phyloP scores from a whole-genome alignment of 1,139 yeast genomes.

The Zygosaccharomyces sapae region DNA sequence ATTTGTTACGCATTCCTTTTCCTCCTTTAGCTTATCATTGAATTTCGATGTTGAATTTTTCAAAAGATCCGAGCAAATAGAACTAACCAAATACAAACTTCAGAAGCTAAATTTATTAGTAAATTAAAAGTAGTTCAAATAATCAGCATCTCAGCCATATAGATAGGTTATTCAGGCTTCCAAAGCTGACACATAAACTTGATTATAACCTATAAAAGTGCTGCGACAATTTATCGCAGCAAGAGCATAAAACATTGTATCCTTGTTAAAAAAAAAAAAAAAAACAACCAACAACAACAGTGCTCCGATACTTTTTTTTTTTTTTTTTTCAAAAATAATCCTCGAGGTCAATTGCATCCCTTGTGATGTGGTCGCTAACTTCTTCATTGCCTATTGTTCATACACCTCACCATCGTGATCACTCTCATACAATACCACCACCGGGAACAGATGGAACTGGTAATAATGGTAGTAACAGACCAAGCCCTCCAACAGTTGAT shows the following conservation, averaged over 20 bases:
- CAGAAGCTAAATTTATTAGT: neutral
- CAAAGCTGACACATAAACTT: neutral
- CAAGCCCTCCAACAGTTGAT: conserved; percentile 1
- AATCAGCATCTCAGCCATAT: neutral
- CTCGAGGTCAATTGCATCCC: neutral
- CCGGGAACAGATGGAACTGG: conserved; percentile 4
- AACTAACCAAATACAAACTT: neutral
- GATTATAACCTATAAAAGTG: neutral
- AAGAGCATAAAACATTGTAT: neutral
- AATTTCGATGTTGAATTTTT: neutral
- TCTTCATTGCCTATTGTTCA: conserved; percentile 33
- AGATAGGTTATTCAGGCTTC: neutral
- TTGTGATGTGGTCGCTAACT: conserved; percentile 27
- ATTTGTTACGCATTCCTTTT: neutral
- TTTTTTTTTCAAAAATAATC: neutral
- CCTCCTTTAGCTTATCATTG: neutral
- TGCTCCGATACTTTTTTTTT: neutral
- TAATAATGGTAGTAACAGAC: conserved; percentile 11
- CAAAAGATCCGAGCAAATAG: neutral
- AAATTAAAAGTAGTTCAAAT: neutral
- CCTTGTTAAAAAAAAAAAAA: too few species aligned
- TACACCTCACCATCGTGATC: conserved; percentile 21
- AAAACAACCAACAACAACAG: too few species aligned
- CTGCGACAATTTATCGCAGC: conserved; percentile 1
- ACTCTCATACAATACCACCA: conserved; percentile 9